phyloP scores from a whole-genome alignment of 1,284 basidiomycete species.

The Fomes fomentarius region DNA sequence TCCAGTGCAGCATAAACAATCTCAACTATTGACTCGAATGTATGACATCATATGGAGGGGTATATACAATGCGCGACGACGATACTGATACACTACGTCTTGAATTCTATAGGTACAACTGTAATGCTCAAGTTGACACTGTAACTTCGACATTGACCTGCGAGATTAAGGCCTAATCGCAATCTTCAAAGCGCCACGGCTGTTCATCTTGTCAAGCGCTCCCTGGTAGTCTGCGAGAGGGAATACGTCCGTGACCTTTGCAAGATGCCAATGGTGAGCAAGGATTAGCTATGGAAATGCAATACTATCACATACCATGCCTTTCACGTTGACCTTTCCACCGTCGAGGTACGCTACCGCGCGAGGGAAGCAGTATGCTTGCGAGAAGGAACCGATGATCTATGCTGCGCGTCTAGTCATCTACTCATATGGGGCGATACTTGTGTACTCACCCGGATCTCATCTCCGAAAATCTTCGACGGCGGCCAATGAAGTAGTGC shows the following conservation, averaged over 20 bases:
- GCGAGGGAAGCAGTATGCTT: constrained; percentile 64
- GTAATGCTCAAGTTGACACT: not conserved
- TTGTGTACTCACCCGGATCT: constrained; percentile 47
- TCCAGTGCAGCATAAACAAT: too few species aligned
- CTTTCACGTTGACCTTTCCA: constrained; percentile 61
- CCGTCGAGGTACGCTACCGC: constrained; percentile 63
- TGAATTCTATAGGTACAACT: constrained; percentile 17
- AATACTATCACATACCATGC: constrained; percentile 45
- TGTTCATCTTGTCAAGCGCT: constrained; percentile 65
- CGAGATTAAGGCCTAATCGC: constrained; percentile 36
- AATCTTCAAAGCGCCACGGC: constrained; percentile 43
- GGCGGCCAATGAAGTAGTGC: constrained; percentile 61
- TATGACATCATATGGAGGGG: not conserved
- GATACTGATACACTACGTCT: constrained; percentile 20
- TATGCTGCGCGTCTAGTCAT: constrained; percentile 19
- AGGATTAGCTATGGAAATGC: too few species aligned
- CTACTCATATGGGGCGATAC: not conserved
- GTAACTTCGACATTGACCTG: not conserved
- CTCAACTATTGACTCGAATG: too few species aligned
- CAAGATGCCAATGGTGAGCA: not conserved
- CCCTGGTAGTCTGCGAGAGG: constrained; percentile 58
- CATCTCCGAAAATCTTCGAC: constrained; percentile 62
- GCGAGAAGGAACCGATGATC: constrained; percentile 66
- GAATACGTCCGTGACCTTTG: constrained; percentile 54
- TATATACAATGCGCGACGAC: constrained; percentile 9